These are phyloP conservation scores for Coleophoma cylindrospora DNA, from an alignment of 2,329 filamentous ascomycete genomes.

Conservation along the genomic window DNA sequence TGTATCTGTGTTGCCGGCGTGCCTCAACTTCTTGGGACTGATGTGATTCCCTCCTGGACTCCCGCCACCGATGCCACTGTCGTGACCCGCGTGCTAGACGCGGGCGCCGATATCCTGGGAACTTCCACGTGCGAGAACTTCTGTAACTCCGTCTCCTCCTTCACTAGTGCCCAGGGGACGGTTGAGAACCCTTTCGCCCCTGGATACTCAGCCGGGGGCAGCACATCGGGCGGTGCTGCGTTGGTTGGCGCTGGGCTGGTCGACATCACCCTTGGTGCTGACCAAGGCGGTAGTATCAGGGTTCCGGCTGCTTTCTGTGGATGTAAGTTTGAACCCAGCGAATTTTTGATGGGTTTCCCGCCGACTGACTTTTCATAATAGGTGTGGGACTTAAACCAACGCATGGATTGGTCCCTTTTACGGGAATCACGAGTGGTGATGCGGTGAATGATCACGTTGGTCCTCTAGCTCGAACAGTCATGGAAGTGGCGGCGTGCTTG, in stretches of 20 bases:
- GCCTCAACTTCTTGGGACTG: no score
- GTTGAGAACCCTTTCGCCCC: slow-evolving; percentile 39
- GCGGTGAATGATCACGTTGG: slow-evolving; percentile 44
- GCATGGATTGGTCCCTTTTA: slow-evolving; percentile 2
- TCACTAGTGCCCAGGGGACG: slow-evolving; percentile 38
- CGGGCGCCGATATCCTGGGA: slow-evolving; percentile 41
- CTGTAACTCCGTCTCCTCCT: slow-evolving; percentile 42
- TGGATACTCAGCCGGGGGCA: slow-evolving; percentile 45
- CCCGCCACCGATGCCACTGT: slow-evolving; percentile 45
- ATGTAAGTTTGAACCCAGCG: no score
- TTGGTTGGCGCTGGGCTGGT: slow-evolving; percentile 37
- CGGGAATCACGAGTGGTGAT: slow-evolving; percentile 37
- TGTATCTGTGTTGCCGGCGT: no score
- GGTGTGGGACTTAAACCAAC: slow-evolving; percentile 2
- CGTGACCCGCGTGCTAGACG: slow-evolving; percentile 41
- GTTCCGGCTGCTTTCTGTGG: slow-evolving; percentile 1
- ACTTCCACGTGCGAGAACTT: slow-evolving; percentile 48
- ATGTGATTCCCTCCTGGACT: background rate
- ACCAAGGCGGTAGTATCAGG: slow-evolving; percentile 70
- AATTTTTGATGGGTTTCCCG: no score
- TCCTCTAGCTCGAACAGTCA: slow-evolving; percentile 31
- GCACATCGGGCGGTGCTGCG: slow-evolving; percentile 41
- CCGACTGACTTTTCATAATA: background rate
- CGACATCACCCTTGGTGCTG: slow-evolving; percentile 43
- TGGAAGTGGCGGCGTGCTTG: slow-evolving; percentile 33